Base-by-base conservation (phyloP, 192 early-diverging fungal species). In the Pecoramyces ruminantium region DNA sequence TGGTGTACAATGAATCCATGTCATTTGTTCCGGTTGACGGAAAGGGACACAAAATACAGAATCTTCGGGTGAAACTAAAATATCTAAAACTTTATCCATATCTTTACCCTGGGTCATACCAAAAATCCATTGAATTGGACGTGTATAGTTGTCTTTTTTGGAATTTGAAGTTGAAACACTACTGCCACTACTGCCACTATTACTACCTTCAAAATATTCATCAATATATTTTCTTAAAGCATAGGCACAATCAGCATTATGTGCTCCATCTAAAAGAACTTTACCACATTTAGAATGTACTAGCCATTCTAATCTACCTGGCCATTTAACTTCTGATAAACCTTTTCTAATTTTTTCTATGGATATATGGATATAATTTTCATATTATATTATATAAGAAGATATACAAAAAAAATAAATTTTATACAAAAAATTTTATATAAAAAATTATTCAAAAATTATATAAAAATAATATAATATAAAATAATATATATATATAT, bases 241-340 rank as follows among this genome's bases (percentile, higher is more conserved):
- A n/a, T 80, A 78, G 0, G 92, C 92, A 0, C 94, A 95, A 13
- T 89, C 89, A 58, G 87, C 86, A 84, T 98, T 98, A 84, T 98
- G 97, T 6, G 96, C 95, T 17, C 97, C 97, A 82, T 98, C 96
- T 0, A 94, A 87, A 13, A 96, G 86, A n/a, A 98, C 80, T 83
- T 83, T 82, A 16, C 81, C 83, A 30, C 79, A 79, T 29, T 92
- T 82, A 28, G 25, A 1, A 29, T 79, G 42, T n/a, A 29, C 28
- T 25, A 29, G 0, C 90, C 90, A 93, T 77, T 96, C 93, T 79
- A 98, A 81, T 8, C 96, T 88, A 17, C 96, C 96, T 0, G 94
- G 94, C 94, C 95, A 96, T 42, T 87, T 82, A 6, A 93, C 92
- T 21, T 84, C 81, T 34, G 85, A 79, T 78, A 98, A 88, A 14